Evolutionary conservation across 371 early-diverging fungal genomes (phyloP).

Genomic region (Actinomortierella wolfii): DNA sequence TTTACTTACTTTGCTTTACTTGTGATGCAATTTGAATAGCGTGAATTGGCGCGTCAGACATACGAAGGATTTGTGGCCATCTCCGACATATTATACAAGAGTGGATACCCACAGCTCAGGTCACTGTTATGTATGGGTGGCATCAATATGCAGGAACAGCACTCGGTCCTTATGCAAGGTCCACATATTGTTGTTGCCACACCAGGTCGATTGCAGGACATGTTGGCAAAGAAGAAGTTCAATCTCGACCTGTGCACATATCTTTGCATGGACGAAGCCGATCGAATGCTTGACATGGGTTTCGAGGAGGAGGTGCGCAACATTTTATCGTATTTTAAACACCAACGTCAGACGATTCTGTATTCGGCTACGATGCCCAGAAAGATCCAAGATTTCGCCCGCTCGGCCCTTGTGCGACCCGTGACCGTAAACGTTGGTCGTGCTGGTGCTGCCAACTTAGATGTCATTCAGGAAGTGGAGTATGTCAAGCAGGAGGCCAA

Average conservation of each 20-base stretch:
- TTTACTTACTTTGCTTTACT: constrained; percentile 4
- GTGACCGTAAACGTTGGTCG: constrained; percentile 98
- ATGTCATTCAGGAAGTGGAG: constrained; percentile 98
- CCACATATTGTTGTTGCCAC: constrained; percentile 91
- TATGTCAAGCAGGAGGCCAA: constrained; percentile 96
- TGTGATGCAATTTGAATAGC: constrained; percentile 43
- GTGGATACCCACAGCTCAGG: constrained; percentile 77
- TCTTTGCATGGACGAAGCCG: constrained; percentile 98
- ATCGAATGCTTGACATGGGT: constrained; percentile 98
- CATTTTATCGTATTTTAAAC: constrained; percentile 90
- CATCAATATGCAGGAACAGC: constrained; percentile 89
- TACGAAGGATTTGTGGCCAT: constrained; percentile 74
- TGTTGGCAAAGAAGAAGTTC: constrained; percentile 80
- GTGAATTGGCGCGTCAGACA: constrained; percentile 89
- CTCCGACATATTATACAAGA: constrained; percentile 62
- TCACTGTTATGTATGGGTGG: constrained; percentile 93
- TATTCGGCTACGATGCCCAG: constrained; percentile 99
- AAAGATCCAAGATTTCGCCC: constrained; percentile 95
- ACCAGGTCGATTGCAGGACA: constrained; percentile 93
- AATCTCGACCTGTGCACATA: constrained; percentile 81
- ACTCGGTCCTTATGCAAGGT: constrained; percentile 63
- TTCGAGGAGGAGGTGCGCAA: constrained; percentile 95
- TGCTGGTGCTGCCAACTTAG: constrained; percentile 96
- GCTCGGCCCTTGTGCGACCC: constrained; percentile 86
- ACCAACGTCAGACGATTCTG: constrained; percentile 89